Conservation (phyloP, 139 green algal genomes). For the Coelastrella sp. region DNA sequence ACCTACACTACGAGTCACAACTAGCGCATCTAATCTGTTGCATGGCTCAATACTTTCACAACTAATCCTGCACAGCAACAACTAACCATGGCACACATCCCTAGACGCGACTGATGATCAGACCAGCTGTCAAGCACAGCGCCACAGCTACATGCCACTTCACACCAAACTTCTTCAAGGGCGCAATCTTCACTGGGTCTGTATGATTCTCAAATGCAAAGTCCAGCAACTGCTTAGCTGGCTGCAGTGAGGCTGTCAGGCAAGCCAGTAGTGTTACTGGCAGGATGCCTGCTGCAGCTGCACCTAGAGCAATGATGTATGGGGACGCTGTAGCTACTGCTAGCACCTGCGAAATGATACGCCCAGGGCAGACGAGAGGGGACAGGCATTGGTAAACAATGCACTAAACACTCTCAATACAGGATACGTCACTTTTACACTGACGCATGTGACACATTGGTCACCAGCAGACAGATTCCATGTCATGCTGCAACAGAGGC, state of each 20-base stretch:
- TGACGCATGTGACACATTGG: too few relatives aligned
- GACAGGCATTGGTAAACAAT: too few relatives aligned
- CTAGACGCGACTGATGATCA: slow-evolving; percentile 37
- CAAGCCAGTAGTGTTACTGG: slow-evolving; percentile 31
- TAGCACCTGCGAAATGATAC: background rate
- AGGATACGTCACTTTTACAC: too few relatives aligned
- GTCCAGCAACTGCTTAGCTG: slow-evolving; percentile 47
- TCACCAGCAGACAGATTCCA: too few relatives aligned
- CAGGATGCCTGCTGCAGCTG: slow-evolving; percentile 30
- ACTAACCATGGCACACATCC: background rate
- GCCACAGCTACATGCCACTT: slow-evolving; percentile 73
- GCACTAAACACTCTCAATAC: too few relatives aligned
- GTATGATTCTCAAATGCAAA: slow-evolving; percentile 59
- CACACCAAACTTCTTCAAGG: slow-evolving; percentile 72
- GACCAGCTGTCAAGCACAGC: slow-evolving; percentile 53
- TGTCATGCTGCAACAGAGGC: too few relatives aligned
- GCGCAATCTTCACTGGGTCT: slow-evolving; percentile 57
- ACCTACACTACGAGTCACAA: too few relatives aligned
- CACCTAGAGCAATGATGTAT: slow-evolving; percentile 44
- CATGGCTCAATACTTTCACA: too few relatives aligned
- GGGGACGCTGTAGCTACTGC: background rate
- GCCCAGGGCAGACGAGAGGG: too few relatives aligned
- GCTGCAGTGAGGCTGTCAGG: slow-evolving; percentile 49
- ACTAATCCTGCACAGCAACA: too few relatives aligned
- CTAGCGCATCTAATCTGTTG: too few relatives aligned